Evolutionary conservation across 805 yeast genomes (phyloP), one percentile per base, ranked within the genome.

Genomic region (Myxozyma melibiosi): DNA sequence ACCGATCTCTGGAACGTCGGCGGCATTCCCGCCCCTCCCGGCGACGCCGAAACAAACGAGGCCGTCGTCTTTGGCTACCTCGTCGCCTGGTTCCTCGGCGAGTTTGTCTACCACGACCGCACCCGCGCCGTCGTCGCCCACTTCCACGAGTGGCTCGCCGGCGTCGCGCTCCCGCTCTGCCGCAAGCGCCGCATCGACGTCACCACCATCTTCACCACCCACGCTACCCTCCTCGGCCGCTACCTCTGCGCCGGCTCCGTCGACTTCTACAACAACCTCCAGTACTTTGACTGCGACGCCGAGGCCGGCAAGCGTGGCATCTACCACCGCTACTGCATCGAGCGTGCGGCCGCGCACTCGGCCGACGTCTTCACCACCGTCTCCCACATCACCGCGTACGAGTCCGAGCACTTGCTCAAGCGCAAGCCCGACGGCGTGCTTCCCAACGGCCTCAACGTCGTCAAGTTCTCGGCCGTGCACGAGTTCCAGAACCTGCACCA

Each of bases 221-320:
- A 92, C 73, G 99, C 99, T 2, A 92, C 99, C 9, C 77, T 92
- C 62, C 79, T 94, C 64, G 99, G 99, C 40, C 83, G 99, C 66
- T 92, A 92, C 71, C 75, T 92, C 61, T 92, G 98, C 78, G 98
- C 98, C 5, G 98, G 98, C 30, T 85, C 91, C 38, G 95, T 90
- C 42, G 99, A 92, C 73, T 94, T 92, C 70, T 92, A 92, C 78
- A 92, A 92, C 76, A 90, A 91, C 70, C 78, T 92, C 68, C 86
- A 86, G 61, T 74, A 80, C 64, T 91, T 94, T 70, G 98, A 92
- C 68, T 98, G 92, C 48, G 99, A 92, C 72, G 90, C 92, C 33
- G 99, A 92, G 74, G 98, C 98, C 11, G 99, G 99, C 20, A 91
- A 90, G 74, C 80, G 98, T 66, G 99, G 99, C 53, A 92, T 92